These are phyloP conservation scores for Backusella liffmaniae DNA, from an alignment of 192 early-diverging fungal genomes.

Conservation along the genomic window DNA sequence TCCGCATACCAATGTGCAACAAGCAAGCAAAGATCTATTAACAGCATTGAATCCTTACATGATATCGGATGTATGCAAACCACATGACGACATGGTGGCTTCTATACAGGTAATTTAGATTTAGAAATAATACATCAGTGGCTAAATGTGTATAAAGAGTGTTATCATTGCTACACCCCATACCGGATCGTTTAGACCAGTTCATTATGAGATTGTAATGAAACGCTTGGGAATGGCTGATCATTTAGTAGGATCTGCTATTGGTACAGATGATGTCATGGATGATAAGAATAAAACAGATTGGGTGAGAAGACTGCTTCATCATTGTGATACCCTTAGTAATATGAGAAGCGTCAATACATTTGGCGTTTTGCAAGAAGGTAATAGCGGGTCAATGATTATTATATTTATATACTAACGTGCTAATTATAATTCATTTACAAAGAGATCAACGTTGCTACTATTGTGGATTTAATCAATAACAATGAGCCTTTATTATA, in stretches of 20 bases:
- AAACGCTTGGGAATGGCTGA: conserved; percentile 51
- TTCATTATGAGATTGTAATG: conserved; percentile 63
- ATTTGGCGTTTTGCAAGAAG: conserved; percentile 15
- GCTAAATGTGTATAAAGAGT: conserved; percentile 8
- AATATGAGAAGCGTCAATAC: conserved; percentile 7
- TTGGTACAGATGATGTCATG: not conserved
- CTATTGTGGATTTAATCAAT: conserved; percentile 18
- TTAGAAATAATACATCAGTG: conserved; percentile 2
- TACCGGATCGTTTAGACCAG: conserved; percentile 60
- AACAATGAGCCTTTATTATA: conserved; percentile 36
- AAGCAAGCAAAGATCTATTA: conserved; percentile 22
- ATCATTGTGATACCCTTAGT: conserved; percentile 49
- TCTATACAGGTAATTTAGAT: conserved; percentile 5
- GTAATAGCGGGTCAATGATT: not conserved
- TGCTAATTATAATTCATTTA: not conserved
- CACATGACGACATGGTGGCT: not conserved
- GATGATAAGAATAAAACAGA: conserved; percentile 23
- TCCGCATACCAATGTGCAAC: conserved; percentile 29
- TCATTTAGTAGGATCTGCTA: conserved; percentile 16
- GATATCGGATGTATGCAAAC: not conserved
- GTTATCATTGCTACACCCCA: conserved; percentile 45
- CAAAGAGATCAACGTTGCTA: not conserved
- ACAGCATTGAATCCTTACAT: conserved; percentile 5
- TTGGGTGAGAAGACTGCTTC: conserved; percentile 54
- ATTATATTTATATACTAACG: not conserved